phyloP scores from a whole-genome alignment of 2,329 filamentous ascomycete genomes.

The Cordyceps farinosa region DNA sequence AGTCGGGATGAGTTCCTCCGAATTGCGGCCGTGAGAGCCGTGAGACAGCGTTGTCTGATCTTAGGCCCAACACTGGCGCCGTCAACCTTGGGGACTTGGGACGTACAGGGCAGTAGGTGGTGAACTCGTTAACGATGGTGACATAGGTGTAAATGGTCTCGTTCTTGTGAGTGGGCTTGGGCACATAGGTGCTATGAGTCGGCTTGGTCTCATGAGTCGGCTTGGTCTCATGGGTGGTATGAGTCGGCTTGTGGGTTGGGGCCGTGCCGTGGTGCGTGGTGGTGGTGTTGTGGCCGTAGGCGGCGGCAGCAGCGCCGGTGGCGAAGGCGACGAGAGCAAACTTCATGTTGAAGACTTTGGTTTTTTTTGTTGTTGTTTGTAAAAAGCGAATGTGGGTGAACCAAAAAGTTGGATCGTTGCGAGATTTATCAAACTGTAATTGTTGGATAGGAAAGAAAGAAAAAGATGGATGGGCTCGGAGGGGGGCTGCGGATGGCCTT shows the following conservation, averaged over 20 bases:
- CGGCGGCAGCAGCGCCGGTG: slow-evolving; percentile 17
- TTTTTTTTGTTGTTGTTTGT: not conserved
- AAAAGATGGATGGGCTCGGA: not conserved
- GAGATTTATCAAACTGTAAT: not conserved
- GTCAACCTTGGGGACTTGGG: not conserved
- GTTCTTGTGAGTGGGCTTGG: no score
- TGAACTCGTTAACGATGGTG: slow-evolving; percentile 32
- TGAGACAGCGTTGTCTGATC: not conserved
- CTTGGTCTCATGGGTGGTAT: no score
- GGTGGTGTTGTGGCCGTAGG: slow-evolving; percentile 16
- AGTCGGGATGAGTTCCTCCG: not conserved
- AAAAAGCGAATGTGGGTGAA: slow-evolving; percentile 15
- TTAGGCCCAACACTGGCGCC: not conserved
- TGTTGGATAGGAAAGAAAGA: not conserved
- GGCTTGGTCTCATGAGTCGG: no score
- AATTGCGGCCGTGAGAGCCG: not conserved
- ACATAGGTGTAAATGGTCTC: not conserved
- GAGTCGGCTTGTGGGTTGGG: no score
- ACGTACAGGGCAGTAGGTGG: slow-evolving; percentile 44
- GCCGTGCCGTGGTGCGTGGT: not conserved
- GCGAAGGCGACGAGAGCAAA: slow-evolving; percentile 15
- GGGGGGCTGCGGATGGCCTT: slow-evolving; percentile 10
- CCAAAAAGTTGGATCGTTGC: slow-evolving; percentile 7
- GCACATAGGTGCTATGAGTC: no score
- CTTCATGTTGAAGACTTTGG: slow-evolving; percentile 15